Base-by-base conservation (phyloP, 1,284 basidiomycete species). In the Cutaneotrichosporon cyanovorans region DNA sequence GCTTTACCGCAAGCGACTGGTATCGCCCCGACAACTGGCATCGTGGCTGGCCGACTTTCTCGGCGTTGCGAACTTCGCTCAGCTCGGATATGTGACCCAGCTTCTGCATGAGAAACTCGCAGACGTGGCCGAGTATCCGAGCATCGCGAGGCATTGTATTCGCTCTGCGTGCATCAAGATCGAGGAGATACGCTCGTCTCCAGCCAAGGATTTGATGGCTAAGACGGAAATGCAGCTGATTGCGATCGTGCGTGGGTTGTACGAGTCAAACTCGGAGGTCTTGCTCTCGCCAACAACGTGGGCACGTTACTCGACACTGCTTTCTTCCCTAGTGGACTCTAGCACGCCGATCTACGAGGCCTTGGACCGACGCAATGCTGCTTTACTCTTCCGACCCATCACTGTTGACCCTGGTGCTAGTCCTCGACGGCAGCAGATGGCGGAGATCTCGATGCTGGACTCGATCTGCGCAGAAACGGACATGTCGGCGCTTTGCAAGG, bases 31-130 rank as follows among this genome's bases (percentile, higher is more conserved):
- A 18, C 80, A 84, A 0, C 84, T 93, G 62, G 77, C 89, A 10
- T 75, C 77, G 7, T 97, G 91, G 90, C 73, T 93, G 37, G 80
- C 88, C 12, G 82, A 87, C 45, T 83, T 85, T 58, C 79, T 92
- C 74, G 66, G 72, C 7, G 74, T 75, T 1, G 83, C 83, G 56
- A 90, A 91, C 66, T 76, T 89, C 16, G 86, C 87, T 2, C 90
- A 95, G 69, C 77, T 85, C 6, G 83, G 84, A 1, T 92, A 95
- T 60, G 73, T 92, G 11, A 78, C 80, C 8, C 78, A 83, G 40
- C 72, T 95, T 15, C 78, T 80, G 5, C 85, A 89, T 55, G 86
- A 89, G 59, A 88, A 87, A 65, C 69, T 88, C 4, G 78, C 80
- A 37, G 85, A 82, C 28, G 78, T 92, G 64, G 70, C 82, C n/a